These are phyloP conservation scores for Mariannaea elegans DNA, from an alignment of 2,329 filamentous ascomycete species.

Conservation along the genomic window DNA sequence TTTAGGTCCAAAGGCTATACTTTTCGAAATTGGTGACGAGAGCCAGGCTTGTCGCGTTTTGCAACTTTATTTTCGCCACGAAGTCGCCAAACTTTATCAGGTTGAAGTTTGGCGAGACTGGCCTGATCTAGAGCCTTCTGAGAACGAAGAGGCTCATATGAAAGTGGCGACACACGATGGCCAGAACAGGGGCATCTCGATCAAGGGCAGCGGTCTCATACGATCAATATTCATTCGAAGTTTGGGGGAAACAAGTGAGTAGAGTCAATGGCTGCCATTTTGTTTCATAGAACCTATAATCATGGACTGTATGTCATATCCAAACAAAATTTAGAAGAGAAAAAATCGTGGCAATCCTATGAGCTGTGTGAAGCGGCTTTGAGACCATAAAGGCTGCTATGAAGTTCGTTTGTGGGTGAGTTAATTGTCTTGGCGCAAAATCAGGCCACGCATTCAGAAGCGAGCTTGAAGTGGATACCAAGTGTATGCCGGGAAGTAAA, in stretches of 20 bases:
- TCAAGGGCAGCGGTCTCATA: conserved; percentile 58
- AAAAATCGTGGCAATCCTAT: not conserved
- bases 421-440: not conserved
- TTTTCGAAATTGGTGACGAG: conserved; percentile 78
- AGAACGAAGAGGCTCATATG: conserved; percentile 39
- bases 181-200: conserved; percentile 40
- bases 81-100: conserved; percentile 40
- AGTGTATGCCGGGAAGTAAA: no score
- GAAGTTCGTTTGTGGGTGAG: conserved; percentile 3
- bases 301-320: not conserved
- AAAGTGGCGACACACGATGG: conserved; percentile 29
- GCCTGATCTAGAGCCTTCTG: conserved; percentile 54
- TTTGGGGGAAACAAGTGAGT: not conserved
- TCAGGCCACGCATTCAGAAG: not conserved
- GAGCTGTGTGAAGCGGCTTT: not conserved
- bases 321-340: not conserved
- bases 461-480: not conserved
- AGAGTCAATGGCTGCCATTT: not conserved
- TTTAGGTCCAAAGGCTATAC: conserved; percentile 62
- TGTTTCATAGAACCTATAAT: not conserved
- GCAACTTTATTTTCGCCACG: conserved; percentile 51
- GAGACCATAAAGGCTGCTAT: no score
- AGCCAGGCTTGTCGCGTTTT: conserved; percentile 73
- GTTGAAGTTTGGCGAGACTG: conserved; percentile 79
- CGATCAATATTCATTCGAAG: conserved; percentile 51